Base-by-base conservation (phyloP, 805 yeast genomes). In the Ogataea siamensis region DNA sequence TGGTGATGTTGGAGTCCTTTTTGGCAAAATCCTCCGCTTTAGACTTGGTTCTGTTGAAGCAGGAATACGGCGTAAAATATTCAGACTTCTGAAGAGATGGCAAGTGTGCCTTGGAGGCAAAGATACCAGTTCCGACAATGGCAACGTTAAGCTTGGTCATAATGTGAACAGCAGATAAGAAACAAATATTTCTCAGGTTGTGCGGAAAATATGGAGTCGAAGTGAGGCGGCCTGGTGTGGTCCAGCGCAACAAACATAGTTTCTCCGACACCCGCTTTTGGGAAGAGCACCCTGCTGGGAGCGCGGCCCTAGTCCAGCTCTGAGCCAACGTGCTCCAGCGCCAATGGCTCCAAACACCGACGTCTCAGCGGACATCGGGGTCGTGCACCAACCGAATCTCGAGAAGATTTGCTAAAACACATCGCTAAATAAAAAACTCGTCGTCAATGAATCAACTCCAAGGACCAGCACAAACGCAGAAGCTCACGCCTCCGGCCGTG, bases 1-100 rank as follows among this genome's bases (percentile, higher is more conserved):
- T 75, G 3, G 63, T 49, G 5, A 63, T 54, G 38, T 81, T 70
- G 5, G 68, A 70, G 11, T 93, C 88, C 26, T 65, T 61, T 33
- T 69, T 54, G 10, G 95, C 95, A 56, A 87, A 91, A 4, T 62
- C 69, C 55, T 78, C 83, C 12, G 98, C 98, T 67, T 91, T 91
- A 34, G 82, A 60, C 55, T 70, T 76, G 28, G 96, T 85, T 65
- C 97, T 76, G 70, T 89, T 91, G 67, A 71, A 86, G 39, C 87
- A 86, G 7, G 89, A 86, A 29, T 62, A 67, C 5, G 87, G 78
- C 32, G 70, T 66, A 51, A 83, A 74, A 20, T 70, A 63, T 20
- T 67, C 67, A 2, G 75, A 68, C 34, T 73, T 66, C 53, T 76
- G 64, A 33, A 79, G 63, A 19, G 84, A 76, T 28, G 97, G 98